A percentile compares a stretch with the other conserved stretches of the same genome.
Conservation (phyloP, 225 moss, liverwort and hornwort genomes). For the Pleurozium schreberi region DNA sequence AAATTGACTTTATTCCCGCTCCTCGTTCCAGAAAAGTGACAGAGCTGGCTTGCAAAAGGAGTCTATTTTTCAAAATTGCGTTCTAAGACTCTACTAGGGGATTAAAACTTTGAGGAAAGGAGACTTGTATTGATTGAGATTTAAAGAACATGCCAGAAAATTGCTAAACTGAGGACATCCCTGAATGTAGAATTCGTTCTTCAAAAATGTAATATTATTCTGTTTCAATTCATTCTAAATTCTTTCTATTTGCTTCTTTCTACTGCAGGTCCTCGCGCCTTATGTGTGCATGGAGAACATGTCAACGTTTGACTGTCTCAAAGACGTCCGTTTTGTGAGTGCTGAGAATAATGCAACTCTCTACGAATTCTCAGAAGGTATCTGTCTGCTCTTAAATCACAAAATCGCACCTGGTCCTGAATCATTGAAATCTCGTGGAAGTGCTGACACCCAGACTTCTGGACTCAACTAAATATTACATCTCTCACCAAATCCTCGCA, state of each 20-base stretch:
- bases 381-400: neutral
- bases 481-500: neutral
- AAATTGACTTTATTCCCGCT: neutral
- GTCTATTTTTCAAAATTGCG: no score
- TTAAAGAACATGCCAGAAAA: no score
- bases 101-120: neutral
- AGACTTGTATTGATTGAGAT: neutral
- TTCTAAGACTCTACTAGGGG: neutral
- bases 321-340: conserved; percentile 25
- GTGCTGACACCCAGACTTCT: neutral
- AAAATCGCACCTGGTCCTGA: neutral
- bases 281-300: conserved; percentile 44
- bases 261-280: conserved; percentile 30
- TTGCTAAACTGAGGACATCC: neutral
- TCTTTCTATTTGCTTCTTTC: no score
- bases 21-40: neutral
- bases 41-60: neutral
- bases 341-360: conserved; percentile 18
- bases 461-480: no score
- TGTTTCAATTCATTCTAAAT: no score
- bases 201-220: neutral
- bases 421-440: neutral
- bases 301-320: conserved; percentile 19
- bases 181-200: neutral
- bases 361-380: conserved; percentile 21